Conservation (phyloP, 1,284 basidiomycete genomes). For the Pascua guehoae region DNA sequence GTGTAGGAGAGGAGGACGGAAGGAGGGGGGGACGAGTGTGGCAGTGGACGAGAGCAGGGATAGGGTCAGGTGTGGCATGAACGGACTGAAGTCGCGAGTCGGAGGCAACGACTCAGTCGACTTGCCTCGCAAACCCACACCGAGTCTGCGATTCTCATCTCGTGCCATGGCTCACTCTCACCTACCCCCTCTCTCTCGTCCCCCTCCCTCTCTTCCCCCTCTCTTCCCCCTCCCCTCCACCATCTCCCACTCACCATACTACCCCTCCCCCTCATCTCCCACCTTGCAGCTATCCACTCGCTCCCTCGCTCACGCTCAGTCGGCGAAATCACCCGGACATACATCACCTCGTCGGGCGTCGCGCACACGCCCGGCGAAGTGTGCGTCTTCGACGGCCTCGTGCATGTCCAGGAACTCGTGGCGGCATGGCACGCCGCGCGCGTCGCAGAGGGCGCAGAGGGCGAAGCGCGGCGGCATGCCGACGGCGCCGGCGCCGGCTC, state of each 20-base stretch:
- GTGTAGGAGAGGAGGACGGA: background rate
- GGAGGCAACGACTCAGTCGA: too few species aligned
- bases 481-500: conserved; percentile 31
- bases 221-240: background rate
- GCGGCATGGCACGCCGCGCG: conserved; percentile 67
- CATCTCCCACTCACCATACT: background rate
- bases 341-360: conserved; percentile 69
- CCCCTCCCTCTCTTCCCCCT: background rate
- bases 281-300: too few species aligned
- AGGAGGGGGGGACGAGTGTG: background rate
- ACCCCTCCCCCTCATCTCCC: background rate
- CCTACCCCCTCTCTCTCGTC: background rate
- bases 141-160: too few species aligned
- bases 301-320: conserved; percentile 41
- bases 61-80: background rate
- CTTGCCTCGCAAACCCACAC: too few species aligned
- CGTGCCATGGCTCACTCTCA: background rate
- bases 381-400: conserved; percentile 83
- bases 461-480: conserved; percentile 60
- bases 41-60: background rate
- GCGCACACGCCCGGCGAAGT: conserved; percentile 69
- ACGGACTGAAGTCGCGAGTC: too few species aligned
- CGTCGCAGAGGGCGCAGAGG: conserved; percentile 58
- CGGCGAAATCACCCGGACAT: conserved; percentile 73
- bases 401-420: conserved; percentile 67